A percentile compares a stretch with the other conserved stretches of the same genome.
These are phyloP conservation scores for Begonia masoniana DNA, from an alignment of 306 rosid species.

Conservation along the genomic window DNA sequence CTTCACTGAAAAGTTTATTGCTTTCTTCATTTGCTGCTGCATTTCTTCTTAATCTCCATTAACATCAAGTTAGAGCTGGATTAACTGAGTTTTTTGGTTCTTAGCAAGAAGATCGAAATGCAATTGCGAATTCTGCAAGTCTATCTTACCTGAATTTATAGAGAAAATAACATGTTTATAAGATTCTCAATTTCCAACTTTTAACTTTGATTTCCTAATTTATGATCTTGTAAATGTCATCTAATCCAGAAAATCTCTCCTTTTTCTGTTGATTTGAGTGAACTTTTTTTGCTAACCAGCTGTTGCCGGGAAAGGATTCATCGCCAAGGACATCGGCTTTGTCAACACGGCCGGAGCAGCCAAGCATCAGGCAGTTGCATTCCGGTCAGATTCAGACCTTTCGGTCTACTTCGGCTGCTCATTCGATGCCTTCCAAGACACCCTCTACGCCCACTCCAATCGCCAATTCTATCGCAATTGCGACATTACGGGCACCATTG, in stretches of 20 bases:
- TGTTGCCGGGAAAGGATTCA: slow-evolving; percentile 69
- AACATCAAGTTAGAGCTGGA: no score
- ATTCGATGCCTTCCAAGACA: slow-evolving; percentile 1
- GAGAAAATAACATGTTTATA: no score
- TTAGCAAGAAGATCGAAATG: neutral
- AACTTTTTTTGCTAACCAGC: slow-evolving; percentile 29
- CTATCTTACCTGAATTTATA: no score
- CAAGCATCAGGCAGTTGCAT: slow-evolving; percentile 28
- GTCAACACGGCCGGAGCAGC: slow-evolving; percentile 62
- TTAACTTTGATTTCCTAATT: no score
- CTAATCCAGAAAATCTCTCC: neutral
- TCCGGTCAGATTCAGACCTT: neutral
- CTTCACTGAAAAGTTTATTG: neutral
- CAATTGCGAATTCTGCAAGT: no score
- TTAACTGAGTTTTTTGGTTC: neutral
- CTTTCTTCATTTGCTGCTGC: no score
- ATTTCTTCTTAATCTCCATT: no score
- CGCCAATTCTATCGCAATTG: slow-evolving; percentile 1
- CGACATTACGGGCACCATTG: neutral
- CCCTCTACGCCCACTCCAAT: neutral
- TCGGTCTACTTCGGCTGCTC: neutral
- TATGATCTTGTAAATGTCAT: no score
- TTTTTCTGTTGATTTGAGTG: neutral
- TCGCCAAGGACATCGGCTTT: slow-evolving; percentile 67
- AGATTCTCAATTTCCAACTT: no score